These are phyloP conservation scores for Magnolia sinica DNA, from an alignment of 164 flowering plant species.

Conservation along the genomic window DNA sequence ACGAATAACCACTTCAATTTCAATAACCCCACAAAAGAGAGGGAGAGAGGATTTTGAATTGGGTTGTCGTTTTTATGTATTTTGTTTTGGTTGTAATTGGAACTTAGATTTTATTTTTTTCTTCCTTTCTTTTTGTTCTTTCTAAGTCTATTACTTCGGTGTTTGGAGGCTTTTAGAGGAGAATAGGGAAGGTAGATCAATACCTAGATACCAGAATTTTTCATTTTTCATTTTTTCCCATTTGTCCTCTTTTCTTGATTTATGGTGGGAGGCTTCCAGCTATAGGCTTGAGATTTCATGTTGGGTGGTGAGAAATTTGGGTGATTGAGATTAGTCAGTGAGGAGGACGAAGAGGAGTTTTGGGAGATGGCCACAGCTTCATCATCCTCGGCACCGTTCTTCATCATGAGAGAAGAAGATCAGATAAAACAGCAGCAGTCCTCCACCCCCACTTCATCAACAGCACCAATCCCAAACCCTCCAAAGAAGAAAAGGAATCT, in stretches of 20 bases:
- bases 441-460: constrained; percentile 38
- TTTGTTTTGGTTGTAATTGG: neutral
- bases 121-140: constrained; percentile 9
- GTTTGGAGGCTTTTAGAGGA: neutral
- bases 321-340: neutral
- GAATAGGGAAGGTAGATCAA: neutral
- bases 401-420: constrained; percentile 45
- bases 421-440: constrained; percentile 33
- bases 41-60: constrained; percentile 11
- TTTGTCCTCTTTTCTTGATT: neutral
- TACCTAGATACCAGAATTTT: neutral
- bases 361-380: constrained; percentile 40
- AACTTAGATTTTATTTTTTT: constrained; percentile 17
- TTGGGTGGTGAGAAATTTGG: constrained; percentile 10
- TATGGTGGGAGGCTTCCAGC: neutral
- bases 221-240: constrained; percentile 14
- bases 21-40: neutral
- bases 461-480: constrained; percentile 32
- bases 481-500: constrained; percentile 70
- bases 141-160: neutral
- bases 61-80: neutral
- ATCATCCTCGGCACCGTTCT: constrained; percentile 34
- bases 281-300: constrained; percentile 21
- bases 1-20: neutral
- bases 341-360: neutral